Evolutionary conservation across 192 early-diverging fungal genomes (phyloP), one percentile per base, ranked within the genome.

Genomic region (Podila epigama): DNA sequence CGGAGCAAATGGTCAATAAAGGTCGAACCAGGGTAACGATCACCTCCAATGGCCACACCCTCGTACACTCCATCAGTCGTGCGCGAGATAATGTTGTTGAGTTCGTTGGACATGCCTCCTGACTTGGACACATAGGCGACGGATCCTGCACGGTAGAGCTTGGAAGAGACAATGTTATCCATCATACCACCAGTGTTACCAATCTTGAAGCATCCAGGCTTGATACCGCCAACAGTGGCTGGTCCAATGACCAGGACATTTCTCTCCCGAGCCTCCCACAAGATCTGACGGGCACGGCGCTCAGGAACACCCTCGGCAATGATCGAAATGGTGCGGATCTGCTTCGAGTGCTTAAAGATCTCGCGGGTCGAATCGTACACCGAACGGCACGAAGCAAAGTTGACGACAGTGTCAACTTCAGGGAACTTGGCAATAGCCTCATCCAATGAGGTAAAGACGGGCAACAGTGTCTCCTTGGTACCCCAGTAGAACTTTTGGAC

Each of bases 401-500:
- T 99, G 71, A 99, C 92, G 41, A 96, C 90, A 8, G 94, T 91
- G 80, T 97, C 94, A 16, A 95, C 97, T 53, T 96, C 96, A 36
- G 95, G 93, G 91, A 91, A 95, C 63, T 90, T 88, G 70, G 83
- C 79, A 61, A 89, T 84, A 1, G 96, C 97, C 81, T 95, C 95
- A 56, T 89, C 84, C 52, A 97, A 79, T 35, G 91, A 89, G 15
- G 95, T 93, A 84, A 96, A 97, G 28, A 99, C 97, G 22, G 94
- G 92, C 53, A 99, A 78, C 50, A 99, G 86, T 35, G 95, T 97
- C 83, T 99, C 97, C 86, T 96, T 92, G 42, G 96, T 97, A 48
- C 97, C 97, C 97, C 97, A 99, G 89, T 99, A 99, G 88, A 99
- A 99, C 83, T 97, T 99, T 79, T 99, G 97, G 59, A 99, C 93